Conservation (phyloP, 805 yeast species). For the Pichia rugopelliculosa region DNA sequence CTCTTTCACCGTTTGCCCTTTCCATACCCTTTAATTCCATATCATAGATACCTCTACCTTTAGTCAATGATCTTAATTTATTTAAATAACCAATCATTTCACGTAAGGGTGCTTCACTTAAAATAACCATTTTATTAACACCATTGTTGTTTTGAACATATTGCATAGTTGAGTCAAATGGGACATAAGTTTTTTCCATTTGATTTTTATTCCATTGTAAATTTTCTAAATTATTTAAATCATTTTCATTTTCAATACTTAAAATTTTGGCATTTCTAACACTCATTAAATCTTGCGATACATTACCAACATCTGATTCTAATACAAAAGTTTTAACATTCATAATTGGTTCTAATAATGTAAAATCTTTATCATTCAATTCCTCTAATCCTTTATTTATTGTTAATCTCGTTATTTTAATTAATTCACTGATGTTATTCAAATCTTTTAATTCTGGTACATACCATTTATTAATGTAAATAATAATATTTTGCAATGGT, state of each 20-base stretch:
- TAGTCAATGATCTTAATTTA: slow-evolving; percentile 72
- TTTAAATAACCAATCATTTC: slow-evolving; percentile 88
- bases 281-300: slow-evolving; percentile 76
- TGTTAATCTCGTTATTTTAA: slow-evolving; percentile 40
- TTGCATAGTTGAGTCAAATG: slow-evolving; percentile 63
- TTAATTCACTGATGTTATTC: slow-evolving; percentile 31
- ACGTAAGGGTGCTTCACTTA: slow-evolving; percentile 77
- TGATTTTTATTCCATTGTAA: slow-evolving; percentile 32
- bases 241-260: slow-evolving; percentile 59
- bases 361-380: slow-evolving; percentile 29
- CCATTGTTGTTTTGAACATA: slow-evolving; percentile 21
- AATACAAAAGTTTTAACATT: slow-evolving; percentile 56
- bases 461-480: slow-evolving; percentile 45
- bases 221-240: slow-evolving; percentile 23
- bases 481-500: slow-evolving; percentile 52
- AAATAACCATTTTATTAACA: slow-evolving; percentile 44
- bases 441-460: slow-evolving; percentile 42
- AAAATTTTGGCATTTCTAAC: slow-evolving; percentile 68
- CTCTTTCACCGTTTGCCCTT: slow-evolving; percentile 48
- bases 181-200: slow-evolving; percentile 60
- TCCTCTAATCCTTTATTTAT: slow-evolving; percentile 32
- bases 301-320: slow-evolving; percentile 71
- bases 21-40: slow-evolving; percentile 76
- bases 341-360: slow-evolving; percentile 86
- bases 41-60: slow-evolving; percentile 79